phyloP scores from a whole-genome alignment of 306 rosid species.

The Acmispon strigosus region DNA sequence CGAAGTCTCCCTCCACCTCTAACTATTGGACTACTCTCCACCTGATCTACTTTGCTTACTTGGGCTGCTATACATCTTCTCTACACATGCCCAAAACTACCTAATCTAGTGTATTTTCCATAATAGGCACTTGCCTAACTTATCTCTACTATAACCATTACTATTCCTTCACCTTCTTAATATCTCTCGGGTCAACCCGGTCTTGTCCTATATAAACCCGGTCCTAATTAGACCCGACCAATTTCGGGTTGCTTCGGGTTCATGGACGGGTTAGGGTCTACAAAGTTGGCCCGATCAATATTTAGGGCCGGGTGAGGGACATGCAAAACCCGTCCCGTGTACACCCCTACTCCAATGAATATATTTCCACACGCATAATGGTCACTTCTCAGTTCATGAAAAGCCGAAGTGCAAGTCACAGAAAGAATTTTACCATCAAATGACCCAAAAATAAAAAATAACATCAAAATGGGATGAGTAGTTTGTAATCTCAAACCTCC shows the following conservation, averaged over 20 bases:
- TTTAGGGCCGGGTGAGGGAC: too few species aligned
- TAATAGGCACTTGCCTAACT: too few species aligned
- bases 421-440: constrained; percentile 9
- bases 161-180: too few species aligned
- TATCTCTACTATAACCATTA: too few species aligned
- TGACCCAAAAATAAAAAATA: constrained; percentile 7
- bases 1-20: background rate
- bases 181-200: too few species aligned
- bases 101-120: background rate
- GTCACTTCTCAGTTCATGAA: constrained; percentile 4
- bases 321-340: too few species aligned
- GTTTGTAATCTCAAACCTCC: constrained; percentile 62
- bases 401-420: background rate
- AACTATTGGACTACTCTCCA: background rate
- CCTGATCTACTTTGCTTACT: background rate
- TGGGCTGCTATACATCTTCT: background rate
- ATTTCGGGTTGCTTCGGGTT: too few species aligned
- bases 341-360: background rate
- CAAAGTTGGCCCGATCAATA: too few species aligned
- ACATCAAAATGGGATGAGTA: constrained; percentile 8
- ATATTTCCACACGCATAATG: background rate
- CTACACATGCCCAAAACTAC: background rate
- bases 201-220: too few species aligned
- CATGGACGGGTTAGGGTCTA: too few species aligned
- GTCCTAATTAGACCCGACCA: too few species aligned